phyloP scores from a whole-genome alignment of 2,329 filamentous ascomycete genomes.

The Pestalotiopsis fici region DNA sequence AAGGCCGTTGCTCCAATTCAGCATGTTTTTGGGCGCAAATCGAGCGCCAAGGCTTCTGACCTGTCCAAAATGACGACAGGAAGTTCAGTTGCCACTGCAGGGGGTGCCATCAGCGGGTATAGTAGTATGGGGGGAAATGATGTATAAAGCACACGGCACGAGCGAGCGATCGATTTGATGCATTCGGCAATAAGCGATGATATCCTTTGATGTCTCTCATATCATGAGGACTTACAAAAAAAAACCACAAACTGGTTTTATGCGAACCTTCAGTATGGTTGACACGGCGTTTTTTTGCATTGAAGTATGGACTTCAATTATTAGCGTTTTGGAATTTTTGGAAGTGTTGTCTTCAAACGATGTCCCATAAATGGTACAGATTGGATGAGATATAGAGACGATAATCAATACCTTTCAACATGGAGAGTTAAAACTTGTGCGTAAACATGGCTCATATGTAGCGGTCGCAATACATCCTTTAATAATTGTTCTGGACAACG shows the following conservation, averaged over 20 bases:
- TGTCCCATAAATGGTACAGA: no score
- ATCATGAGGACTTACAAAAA: background rate
- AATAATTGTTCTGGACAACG: no score
- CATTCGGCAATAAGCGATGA: constrained; percentile 6
- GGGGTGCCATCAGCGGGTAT: constrained; percentile 71
- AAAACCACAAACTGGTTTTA: background rate
- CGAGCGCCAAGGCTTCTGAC: constrained; percentile 72
- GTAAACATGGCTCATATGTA: no score
- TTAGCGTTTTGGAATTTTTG: background rate
- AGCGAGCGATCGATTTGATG: background rate
- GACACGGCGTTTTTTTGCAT: background rate
- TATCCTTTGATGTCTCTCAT: constrained; percentile 3
- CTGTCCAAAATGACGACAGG: constrained; percentile 87
- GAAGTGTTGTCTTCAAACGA: background rate
- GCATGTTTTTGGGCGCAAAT: constrained; percentile 61
- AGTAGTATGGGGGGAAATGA: constrained; percentile 48
- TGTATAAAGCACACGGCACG: background rate
- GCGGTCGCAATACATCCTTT: no score
- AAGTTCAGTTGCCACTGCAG: constrained; percentile 75
- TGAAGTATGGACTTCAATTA: background rate
- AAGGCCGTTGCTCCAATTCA: constrained; percentile 51
- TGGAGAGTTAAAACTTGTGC: no score
- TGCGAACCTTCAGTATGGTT: background rate
- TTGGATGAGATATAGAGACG: no score
- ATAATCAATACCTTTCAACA: no score